Conservation (phyloP, 2,329 filamentous ascomycete genomes). For the Zymoseptoria passerinii region DNA sequence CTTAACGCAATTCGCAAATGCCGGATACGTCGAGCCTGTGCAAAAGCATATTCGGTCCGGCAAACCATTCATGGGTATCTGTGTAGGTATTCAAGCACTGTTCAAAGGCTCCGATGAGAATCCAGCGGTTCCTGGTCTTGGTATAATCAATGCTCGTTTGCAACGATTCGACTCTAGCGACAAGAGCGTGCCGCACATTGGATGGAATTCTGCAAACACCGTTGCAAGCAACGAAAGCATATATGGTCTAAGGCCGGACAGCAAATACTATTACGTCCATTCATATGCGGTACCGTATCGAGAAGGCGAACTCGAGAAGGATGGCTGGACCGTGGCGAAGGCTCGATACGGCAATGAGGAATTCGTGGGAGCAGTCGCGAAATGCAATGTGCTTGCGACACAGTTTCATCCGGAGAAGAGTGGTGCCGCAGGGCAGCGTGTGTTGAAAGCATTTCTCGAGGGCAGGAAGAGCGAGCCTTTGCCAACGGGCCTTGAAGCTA, state of each 20-base stretch:
- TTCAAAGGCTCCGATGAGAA: slow-evolving; percentile 82
- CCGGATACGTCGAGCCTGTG: slow-evolving; percentile 78
- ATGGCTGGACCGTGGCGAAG: slow-evolving; percentile 89
- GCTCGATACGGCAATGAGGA: slow-evolving; percentile 79
- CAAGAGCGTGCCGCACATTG: slow-evolving; percentile 97
- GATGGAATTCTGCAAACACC: slow-evolving; percentile 87
- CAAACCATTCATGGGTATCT: slow-evolving; percentile 98
- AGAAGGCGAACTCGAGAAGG: slow-evolving; percentile 62
- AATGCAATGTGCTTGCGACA: slow-evolving; percentile 77
- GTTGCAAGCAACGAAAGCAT: slow-evolving; percentile 48
- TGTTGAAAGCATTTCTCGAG: slow-evolving; percentile 78
- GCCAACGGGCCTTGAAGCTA: slow-evolving; percentile 27
- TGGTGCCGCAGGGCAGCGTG: slow-evolving; percentile 75
- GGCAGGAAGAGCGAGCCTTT: slow-evolving; percentile 54
- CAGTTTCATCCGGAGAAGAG: slow-evolving; percentile 99
- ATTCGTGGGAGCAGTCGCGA: slow-evolving; percentile 84
- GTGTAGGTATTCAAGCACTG: slow-evolving; percentile 84
- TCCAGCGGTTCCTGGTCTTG: slow-evolving; percentile 61
- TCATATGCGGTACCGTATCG: slow-evolving; percentile 78
- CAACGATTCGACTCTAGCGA: slow-evolving; percentile 65
- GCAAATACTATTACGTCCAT: slow-evolving; percentile 99
- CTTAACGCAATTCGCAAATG: slow-evolving; percentile 69
- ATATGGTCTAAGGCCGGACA: slow-evolving; percentile 69
- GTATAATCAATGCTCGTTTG: slow-evolving; percentile 62
- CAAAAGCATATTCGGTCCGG: slow-evolving; percentile 72